phyloP scores from a whole-genome alignment of 139 green algal genomes.

The Chlamydomonas eustigma region DNA sequence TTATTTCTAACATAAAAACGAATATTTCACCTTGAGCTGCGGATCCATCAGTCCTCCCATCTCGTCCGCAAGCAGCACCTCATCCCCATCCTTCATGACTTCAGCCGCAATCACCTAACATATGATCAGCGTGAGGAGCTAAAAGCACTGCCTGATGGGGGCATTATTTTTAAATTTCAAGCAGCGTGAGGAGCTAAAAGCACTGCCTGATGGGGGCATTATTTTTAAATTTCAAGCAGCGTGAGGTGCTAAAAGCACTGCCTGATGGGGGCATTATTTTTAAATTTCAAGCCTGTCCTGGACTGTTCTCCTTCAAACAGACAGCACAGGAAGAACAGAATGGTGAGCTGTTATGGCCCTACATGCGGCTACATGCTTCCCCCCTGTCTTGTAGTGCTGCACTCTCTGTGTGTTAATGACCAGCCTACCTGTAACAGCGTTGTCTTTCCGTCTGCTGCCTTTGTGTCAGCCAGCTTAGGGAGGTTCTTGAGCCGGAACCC shows the following conservation, averaged over 20 bases:
- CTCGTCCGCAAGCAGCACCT: constrained; percentile 29
- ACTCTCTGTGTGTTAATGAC: background rate
- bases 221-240: background rate
- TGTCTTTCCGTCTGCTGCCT: constrained; percentile 32
- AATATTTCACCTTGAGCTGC: constrained; percentile 33
- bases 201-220: no score
- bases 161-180: background rate
- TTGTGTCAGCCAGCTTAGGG: constrained; percentile 47
- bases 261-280: no score
- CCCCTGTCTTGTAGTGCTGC: no score
- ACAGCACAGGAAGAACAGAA: no score
- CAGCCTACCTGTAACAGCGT: constrained; percentile 41
- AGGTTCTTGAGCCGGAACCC: constrained; percentile 47
- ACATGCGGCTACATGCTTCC: no score
- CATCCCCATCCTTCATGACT: constrained; percentile 1
- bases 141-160: background rate
- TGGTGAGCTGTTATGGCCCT: no score
- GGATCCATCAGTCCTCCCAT: constrained; percentile 20
- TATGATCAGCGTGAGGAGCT: no score
- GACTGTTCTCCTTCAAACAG: no score
- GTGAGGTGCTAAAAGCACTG: no score
- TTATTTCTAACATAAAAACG: no score
- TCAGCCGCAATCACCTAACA: constrained; percentile 1
- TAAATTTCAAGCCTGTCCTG: no score
- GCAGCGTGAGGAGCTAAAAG: background rate